Evolutionary conservation across 2,329 filamentous ascomycete genomes (phyloP).

Genomic region (Parastagonospora nodorum): DNA sequence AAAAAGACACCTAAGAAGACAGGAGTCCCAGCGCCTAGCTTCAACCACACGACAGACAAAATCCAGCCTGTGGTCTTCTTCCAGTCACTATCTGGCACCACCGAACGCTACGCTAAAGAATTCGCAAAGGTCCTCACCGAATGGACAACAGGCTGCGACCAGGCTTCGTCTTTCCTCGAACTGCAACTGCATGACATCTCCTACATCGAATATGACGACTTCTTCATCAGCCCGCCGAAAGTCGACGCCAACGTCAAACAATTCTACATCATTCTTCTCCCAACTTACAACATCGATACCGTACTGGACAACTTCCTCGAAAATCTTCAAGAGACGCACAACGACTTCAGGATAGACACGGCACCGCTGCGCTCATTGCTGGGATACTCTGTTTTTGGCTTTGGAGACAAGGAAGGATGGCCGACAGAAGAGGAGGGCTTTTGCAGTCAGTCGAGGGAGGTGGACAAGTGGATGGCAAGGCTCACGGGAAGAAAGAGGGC

Average conservation of each 20-base stretch:
- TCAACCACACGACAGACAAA: constrained; percentile 46
- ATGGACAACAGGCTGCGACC: constrained; percentile 42
- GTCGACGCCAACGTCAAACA: constrained; percentile 60
- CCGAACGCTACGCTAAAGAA: constrained; percentile 71
- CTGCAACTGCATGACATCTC: constrained; percentile 78
- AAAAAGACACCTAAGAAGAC: constrained; percentile 33
- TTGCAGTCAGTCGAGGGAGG: constrained; percentile 86
- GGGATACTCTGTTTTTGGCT: constrained; percentile 92
- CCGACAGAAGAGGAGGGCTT: constrained; percentile 88
- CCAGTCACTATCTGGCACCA: constrained; percentile 84
- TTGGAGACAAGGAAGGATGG: constrained; percentile 92
- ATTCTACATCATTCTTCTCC: constrained; percentile 84
- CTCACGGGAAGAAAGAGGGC: constrained; percentile 84
- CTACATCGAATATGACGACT: constrained; percentile 90
- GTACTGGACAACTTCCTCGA: constrained; percentile 86
- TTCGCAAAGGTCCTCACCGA: constrained; percentile 63
- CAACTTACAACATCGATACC: constrained; percentile 94
- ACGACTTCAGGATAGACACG: constrained; percentile 96
- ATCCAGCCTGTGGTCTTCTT: constrained; percentile 84
- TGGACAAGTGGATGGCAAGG: constrained; percentile 98
- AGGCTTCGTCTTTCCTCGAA: constrained; percentile 52
- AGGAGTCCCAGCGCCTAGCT: constrained; percentile 18
- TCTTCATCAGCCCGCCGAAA: constrained; percentile 79
- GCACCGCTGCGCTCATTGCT: constrained; percentile 75
- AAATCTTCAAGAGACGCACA: constrained; percentile 87